Evolutionary conservation across 176 grass and related monocot genomes (phyloP).

Genomic region (Elaeis guineensis): DNA sequence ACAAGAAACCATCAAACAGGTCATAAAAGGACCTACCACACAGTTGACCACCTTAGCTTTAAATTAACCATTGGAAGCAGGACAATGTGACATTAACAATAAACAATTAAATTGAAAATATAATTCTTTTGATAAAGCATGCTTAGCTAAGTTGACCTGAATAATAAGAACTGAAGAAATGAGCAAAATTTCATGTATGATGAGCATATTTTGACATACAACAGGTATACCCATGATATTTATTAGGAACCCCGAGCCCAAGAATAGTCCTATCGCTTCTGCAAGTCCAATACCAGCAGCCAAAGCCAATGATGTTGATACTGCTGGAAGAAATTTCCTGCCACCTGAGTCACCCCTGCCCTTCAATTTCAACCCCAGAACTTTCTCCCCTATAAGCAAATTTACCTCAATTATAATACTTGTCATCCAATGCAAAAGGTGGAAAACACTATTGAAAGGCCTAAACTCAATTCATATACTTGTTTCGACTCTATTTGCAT

Average conservation of each 20-base stretch:
- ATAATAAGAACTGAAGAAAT: no score
- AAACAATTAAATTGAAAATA: no score
- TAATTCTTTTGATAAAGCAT: no score
- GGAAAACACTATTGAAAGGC: background rate
- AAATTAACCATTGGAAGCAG: no score
- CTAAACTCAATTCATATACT: background rate
- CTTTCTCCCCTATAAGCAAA: constrained; percentile 34
- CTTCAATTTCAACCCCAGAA: background rate
- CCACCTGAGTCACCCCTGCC: background rate
- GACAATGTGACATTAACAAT: no score
- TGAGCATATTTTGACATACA: constrained; percentile 48
- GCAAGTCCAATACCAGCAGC: constrained; percentile 66
- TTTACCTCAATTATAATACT: constrained; percentile 11
- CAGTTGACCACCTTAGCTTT: no score
- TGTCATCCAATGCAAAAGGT: background rate
- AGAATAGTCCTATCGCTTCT: constrained; percentile 41
- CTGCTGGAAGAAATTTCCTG: constrained; percentile 70
- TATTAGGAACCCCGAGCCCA: constrained; percentile 57
- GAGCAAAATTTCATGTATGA: no score
- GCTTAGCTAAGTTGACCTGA: background rate
- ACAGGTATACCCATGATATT: constrained; percentile 67
- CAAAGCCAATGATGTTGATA: constrained; percentile 71
- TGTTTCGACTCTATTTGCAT: background rate
- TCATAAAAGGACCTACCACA: no score
- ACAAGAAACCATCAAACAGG: no score